Base-by-base conservation (phyloP, 2,329 filamentous ascomycete genomes). In the Westerdykella ornata region DNA sequence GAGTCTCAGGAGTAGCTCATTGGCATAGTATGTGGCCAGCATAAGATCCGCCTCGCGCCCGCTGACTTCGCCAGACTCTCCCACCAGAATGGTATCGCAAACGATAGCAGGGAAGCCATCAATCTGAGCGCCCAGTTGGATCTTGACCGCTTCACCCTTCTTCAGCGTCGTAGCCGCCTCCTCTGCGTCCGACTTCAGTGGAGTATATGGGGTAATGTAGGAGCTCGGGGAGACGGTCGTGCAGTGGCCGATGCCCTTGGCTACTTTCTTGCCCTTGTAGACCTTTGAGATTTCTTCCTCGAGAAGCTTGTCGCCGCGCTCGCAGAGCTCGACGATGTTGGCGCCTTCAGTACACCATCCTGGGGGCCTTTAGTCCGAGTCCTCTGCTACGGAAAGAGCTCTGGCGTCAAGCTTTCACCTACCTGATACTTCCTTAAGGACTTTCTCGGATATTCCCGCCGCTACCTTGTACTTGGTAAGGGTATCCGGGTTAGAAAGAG, bases 111-210 rank as follows among this genome's bases (percentile, higher is more conserved):
- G 88, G 63, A 97, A 94, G 41, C 92, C 92, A 72, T 97, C 88
- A 51, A 98, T 96, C 73, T 98, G 92, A 39, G 92, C 92, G 62
- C 92, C 92, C n/a, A 98, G 81, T 73, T 98, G 92, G 67, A 98
- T 92, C 80, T 98, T 98, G 72, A 95, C 78, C 47, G 86, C 72
- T 73, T 98, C 92, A 48, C 82, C 85, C 38, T 83, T 77, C 73
- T 95, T 86, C 57, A 98, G 77, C 60, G 82, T 81, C 37, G 78
- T 75, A 43, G 77, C 78, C 47, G 90, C 87, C 74, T 98, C 92
- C 65, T 84, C 81, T 67, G 84, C 75, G 62, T 98, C 92, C 51
- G 88, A 82, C 54, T 80, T 81, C 57, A 98, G 76, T 38, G 92
- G 92, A 35, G 92, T 98, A 75, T 96, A 97, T 38, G 92, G 92